Evolutionary conservation across 139 green algal species (phyloP).

Genomic region (Closterium sp.): DNA sequence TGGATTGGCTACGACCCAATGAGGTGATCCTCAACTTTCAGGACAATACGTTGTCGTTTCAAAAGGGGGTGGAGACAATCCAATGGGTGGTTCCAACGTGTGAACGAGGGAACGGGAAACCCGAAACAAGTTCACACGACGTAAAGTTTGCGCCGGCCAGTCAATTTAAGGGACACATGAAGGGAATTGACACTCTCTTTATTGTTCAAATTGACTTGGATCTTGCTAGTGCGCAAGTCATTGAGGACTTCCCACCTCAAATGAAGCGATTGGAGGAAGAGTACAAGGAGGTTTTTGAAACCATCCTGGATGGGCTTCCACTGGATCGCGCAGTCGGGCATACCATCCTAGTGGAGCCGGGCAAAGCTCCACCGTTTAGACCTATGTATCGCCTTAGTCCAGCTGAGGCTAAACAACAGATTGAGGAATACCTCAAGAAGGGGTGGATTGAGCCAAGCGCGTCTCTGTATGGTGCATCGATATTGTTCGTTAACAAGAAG

Average conservation of each 20-base stretch:
- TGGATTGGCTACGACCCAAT: background rate
- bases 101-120: too few relatives aligned
- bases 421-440: too few relatives aligned
- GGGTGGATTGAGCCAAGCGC: too few relatives aligned
- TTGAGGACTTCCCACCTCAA: background rate
- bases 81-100: background rate
- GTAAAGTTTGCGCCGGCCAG: too few relatives aligned
- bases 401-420: too few relatives aligned
- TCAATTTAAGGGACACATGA: background rate
- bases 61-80: background rate
- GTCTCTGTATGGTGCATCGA: too few relatives aligned
- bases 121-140: too few relatives aligned
- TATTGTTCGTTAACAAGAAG: too few relatives aligned
- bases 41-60: background rate
- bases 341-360: too few relatives aligned
- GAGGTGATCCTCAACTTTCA: background rate
- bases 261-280: background rate
- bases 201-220: background rate
- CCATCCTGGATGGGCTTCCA: background rate
- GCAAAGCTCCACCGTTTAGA: too few relatives aligned
- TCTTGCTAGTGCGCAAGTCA: too few relatives aligned
- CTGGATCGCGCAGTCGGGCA: background rate
- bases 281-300: background rate
- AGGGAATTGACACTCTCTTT: background rate
- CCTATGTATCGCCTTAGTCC: too few relatives aligned